Base-by-base conservation (phyloP, 2,329 filamentous ascomycete species). In the Lecanicillium sp. region DNA sequence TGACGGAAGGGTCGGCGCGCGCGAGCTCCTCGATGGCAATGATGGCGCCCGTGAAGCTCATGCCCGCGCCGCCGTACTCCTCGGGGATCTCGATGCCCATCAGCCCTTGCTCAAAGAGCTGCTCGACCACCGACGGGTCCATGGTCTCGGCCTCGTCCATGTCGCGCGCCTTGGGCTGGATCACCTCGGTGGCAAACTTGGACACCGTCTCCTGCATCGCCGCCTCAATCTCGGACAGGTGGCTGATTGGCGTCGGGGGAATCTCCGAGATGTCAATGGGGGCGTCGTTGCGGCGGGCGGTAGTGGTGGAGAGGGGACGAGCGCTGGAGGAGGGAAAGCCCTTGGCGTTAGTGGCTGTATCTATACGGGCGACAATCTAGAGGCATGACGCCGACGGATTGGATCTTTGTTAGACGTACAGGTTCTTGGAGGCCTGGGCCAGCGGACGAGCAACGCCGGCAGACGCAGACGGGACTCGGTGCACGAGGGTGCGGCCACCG, bases 81-180 rank as follows among this genome's bases (percentile, higher is more conserved):
- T 98, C 92, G 13, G 92, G 90, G 42, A 98, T 95, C 68, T 98
- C 92, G 47, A 98, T 77, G 45, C 88, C 84, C 92, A 98, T 98
- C 36, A 98, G 71, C 1, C 92, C 92, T 60, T 97, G 89, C 69
- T 98, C 92, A 55, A 98, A 98, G 37, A 95, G 76, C 65, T 92
- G 85, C 68, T 95, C 88, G 5, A 98, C 84, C 7, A 98, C 65
- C 2, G 74, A 60, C 0, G 87, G 81, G 60, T 97, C 92, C 92
- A 98, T 97, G 42, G 74, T 65, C 71, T 98, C 92, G 20, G 83
- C 82, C 72, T 98, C 92, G 60, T 98, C 92, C 92, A 98, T 98
- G 14, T 94, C 89, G 42, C 92, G 85, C 10, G 87, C 89, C 61
- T 88, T 90, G 39, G 92, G 92, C 37, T 89, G 77, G 49, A 98